Conservation (phyloP, 805 yeast genomes). For the Zygotorulaspora danielsina region DNA sequence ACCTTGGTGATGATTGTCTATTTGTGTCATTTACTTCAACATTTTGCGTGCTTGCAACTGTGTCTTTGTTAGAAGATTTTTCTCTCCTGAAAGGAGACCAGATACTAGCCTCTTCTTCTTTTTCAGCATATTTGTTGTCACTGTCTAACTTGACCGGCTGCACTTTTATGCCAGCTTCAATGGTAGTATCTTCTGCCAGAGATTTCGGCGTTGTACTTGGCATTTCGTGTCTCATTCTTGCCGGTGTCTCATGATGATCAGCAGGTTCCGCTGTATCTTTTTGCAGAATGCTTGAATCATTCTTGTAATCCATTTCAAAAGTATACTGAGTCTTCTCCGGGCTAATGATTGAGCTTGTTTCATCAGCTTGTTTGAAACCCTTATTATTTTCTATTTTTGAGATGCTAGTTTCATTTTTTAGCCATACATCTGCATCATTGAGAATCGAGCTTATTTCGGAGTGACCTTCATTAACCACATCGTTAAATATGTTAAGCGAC, state of each 20-base stretch:
- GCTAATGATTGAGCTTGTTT: conserved; percentile 9
- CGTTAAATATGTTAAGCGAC: conserved; percentile 28
- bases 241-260: conserved; percentile 11
- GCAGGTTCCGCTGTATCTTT: conserved; percentile 4
- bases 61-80: conserved; percentile 5
- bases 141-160: not conserved
- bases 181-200: conserved; percentile 8
- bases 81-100: conserved; percentile 30
- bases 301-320: conserved; percentile 4
- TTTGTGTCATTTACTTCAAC: not conserved
- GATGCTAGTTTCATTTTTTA: conserved; percentile 14
- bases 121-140: not conserved
- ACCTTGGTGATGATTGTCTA: not conserved
- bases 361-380: conserved; percentile 1
- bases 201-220: conserved; percentile 22
- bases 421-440: conserved; percentile 23
- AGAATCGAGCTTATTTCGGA: conserved; percentile 18
- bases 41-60: not conserved
- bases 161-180: conserved; percentile 3
- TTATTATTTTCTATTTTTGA: not conserved
- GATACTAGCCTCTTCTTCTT: conserved; percentile 14
- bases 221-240: conserved; percentile 2
- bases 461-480: conserved; percentile 23
- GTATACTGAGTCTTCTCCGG: conserved; percentile 17
- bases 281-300: conserved; percentile 3